Conservation (phyloP, 305 asterid genomes). For the Striga hermonthica region DNA sequence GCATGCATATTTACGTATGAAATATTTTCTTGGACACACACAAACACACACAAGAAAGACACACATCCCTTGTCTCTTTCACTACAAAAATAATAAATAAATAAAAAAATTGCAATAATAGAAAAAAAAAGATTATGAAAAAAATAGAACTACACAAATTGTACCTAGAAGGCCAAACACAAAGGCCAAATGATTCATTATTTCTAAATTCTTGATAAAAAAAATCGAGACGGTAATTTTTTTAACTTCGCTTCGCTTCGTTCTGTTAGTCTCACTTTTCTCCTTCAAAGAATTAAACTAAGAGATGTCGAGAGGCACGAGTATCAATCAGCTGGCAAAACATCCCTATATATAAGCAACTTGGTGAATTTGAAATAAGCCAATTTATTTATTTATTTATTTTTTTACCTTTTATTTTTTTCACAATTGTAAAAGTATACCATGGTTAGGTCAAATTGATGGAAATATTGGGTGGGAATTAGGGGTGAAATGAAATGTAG, state of each 20-base stretch:
- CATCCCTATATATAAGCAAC: slow-evolving; percentile 48
- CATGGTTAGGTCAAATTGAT: neutral
- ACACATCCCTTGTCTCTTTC: neutral
- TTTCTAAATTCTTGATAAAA: neutral
- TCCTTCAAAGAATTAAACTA: neutral
- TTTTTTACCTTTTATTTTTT: too few relatives aligned
- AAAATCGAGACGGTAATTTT: neutral
- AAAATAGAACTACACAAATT: neutral
- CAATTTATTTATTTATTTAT: too few relatives aligned
- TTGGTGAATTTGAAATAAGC: slow-evolving; percentile 28
- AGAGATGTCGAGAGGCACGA: neutral
- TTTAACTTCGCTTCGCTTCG: too few relatives aligned
- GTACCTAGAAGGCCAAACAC: slow-evolving; percentile 66
- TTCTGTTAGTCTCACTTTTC: too few relatives aligned
- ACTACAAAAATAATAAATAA: neutral
- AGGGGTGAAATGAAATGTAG: slow-evolving; percentile 13
- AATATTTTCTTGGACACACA: neutral
- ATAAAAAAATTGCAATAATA: neutral
- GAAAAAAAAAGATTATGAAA: neutral
- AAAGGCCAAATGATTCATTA: slow-evolving; percentile 49
- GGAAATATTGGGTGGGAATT: neutral
- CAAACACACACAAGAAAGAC: too few relatives aligned
- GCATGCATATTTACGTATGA: slow-evolving; percentile 22
- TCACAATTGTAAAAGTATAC: slow-evolving; percentile 10
- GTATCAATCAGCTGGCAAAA: slow-evolving; percentile 25